A percentile compares a stretch with the other conserved stretches of the same genome.
These are phyloP conservation scores for Hyaloscypha variabilis DNA, from an alignment of 495 filamentous ascomycete genomes.

Conservation along the genomic window DNA sequence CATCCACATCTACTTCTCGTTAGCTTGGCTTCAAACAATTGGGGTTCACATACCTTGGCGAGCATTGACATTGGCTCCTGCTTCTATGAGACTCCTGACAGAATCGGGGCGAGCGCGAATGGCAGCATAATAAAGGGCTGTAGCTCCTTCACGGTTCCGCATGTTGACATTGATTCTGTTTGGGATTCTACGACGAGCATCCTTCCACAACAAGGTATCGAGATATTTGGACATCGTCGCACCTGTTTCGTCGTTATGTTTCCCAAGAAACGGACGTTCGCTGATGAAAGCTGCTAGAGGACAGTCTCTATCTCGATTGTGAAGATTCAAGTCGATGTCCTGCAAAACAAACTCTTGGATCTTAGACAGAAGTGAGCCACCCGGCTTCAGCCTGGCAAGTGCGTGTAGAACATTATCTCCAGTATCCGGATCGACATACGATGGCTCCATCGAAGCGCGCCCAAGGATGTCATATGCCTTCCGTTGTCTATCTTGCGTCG, in stretches of 20 bases:
- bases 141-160: conserved; percentile 21
- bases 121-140: conserved; percentile 25
- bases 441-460: conserved; percentile 2
- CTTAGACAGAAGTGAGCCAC: background rate
- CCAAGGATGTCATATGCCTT: conserved; percentile 1
- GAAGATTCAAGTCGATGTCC: conserved; percentile 23
- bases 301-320: conserved; percentile 10
- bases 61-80: conserved; percentile 30
- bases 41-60: conserved; percentile 12
- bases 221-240: conserved; percentile 31
- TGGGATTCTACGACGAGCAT: conserved; percentile 11
- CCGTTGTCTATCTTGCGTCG: background rate
- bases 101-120: conserved; percentile 24
- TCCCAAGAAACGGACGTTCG: conserved; percentile 9
- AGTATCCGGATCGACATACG: conserved; percentile 14
- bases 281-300: conserved; percentile 16
- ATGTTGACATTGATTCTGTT: conserved; percentile 30
- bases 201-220: conserved; percentile 25
- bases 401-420: conserved; percentile 26
- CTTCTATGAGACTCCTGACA: conserved; percentile 27
- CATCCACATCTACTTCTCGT: conserved; percentile 6
- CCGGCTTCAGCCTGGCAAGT: conserved; percentile 9
- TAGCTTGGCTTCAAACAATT: background rate
- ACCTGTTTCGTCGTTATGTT: conserved; percentile 20
- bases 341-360: conserved; percentile 8